Evolutionary conservation across 2,329 filamentous ascomycete species (phyloP), one percentile per base, ranked within the genome.

Genomic region (Aspergillus nomiae): DNA sequence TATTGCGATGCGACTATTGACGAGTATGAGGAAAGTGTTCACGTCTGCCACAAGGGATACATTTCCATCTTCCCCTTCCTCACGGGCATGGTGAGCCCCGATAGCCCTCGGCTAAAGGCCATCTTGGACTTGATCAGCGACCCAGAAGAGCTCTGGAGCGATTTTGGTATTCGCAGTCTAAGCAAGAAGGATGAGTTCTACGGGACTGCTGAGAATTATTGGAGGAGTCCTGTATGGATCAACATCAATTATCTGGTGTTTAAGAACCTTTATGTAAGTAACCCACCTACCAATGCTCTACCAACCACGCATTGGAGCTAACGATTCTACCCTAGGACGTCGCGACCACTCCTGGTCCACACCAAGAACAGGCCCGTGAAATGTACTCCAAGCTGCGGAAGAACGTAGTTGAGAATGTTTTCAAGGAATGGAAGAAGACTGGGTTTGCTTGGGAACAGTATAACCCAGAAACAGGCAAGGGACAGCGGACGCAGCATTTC

Each of bases 401-500:
- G 77, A 98, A 97, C 74, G 81, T 99, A 14, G 91, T 98, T 53
- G 86, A 93, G 58, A 98, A 94, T 1, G 91, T 98, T 16, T 97
- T 90, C 81, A 86, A 89, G 62, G 89, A 89, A 76, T 99, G 94
- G 94, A 84, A 89, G 74, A 87, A 92, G 74, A 98, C 95, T 0
- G 94, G 94, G 21, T 98, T 98, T 76, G 95, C 94, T 0, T 99
- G 94, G 94, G 95, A 99, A 80, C 95, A 99, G 81, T 99, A 98
- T 78, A 92, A 96, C 76, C 92, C 94, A 0, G 92, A 97, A 71
- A 96, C 92, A 4, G 95, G 95, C 53, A 86, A 87, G 59, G 95
- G 95, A n/a, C 94, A 98, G 83, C 86, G 95, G 48, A 98, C 94
- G 6, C 93, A 97, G 83, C 94, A 98, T 78, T 99, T 99, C 76